Conservation (phyloP, 768 basidiomycete genomes). For the Suillus plorans region DNA sequence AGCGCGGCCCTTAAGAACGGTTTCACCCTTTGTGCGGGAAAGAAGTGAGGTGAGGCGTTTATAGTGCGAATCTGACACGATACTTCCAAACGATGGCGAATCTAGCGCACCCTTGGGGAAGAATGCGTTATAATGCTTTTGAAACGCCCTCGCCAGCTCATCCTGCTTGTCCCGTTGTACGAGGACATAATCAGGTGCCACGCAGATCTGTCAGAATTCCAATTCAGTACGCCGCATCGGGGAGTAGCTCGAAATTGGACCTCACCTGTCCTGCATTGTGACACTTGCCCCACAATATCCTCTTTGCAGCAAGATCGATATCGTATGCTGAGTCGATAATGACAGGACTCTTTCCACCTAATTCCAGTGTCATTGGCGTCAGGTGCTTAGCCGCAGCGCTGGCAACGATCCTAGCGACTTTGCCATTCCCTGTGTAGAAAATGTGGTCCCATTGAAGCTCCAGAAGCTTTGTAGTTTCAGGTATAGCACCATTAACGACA, state of each 20-base stretch:
- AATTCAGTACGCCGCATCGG: not conserved
- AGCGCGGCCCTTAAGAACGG: slow-evolving; percentile 43
- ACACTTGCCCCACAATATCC: slow-evolving; percentile 67
- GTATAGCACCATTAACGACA: slow-evolving; percentile 49
- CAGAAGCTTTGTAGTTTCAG: slow-evolving; percentile 36
- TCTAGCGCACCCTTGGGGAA: slow-evolving; percentile 53
- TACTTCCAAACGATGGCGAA: slow-evolving; percentile 44
- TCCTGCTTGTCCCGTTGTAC: slow-evolving; percentile 42
- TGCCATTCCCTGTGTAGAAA: slow-evolving; percentile 38
- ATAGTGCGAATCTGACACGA: slow-evolving; percentile 56
- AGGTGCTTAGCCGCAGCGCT: slow-evolving; percentile 28
- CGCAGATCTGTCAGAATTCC: slow-evolving; percentile 33
- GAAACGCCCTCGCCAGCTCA: slow-evolving; percentile 44
- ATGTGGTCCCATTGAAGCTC: slow-evolving; percentile 34
- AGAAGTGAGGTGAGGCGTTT: slow-evolving; percentile 54
- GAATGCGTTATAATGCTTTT: slow-evolving; percentile 44
- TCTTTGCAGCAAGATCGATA: slow-evolving; percentile 54
- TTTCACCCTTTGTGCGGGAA: slow-evolving; percentile 51
- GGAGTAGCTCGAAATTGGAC: not conserved
- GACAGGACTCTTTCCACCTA: slow-evolving; percentile 45
- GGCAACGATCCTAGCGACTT: slow-evolving; percentile 24
- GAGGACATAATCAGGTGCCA: slow-evolving; percentile 47
- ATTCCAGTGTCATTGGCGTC: slow-evolving; percentile 35
- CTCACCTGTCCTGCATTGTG: slow-evolving; percentile 64
- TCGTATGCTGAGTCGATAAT: slow-evolving; percentile 43